phyloP scores from a whole-genome alignment of 176 grass and related monocot genomes.

The Oryza officinalis region DNA sequence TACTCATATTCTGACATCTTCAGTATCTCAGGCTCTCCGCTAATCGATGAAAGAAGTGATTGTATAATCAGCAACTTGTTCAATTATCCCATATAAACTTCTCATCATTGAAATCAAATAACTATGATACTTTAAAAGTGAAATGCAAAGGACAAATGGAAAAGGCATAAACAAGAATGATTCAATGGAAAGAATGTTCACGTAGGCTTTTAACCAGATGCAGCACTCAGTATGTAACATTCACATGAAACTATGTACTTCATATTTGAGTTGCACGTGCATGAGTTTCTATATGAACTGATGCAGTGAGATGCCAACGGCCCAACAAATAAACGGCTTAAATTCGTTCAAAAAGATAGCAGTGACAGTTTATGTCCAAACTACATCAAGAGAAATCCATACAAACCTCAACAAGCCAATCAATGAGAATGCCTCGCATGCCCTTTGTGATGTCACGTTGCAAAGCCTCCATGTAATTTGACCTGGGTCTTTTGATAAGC shows the following conservation, averaged over 20 bases:
- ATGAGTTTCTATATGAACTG: slow-evolving; percentile 11
- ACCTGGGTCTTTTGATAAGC: slow-evolving; percentile 52
- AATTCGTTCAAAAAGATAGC: not conserved
- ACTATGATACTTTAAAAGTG: not conserved
- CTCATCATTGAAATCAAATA: slow-evolving; percentile 19
- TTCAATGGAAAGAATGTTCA: not conserved
- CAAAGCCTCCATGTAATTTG: slow-evolving; percentile 52
- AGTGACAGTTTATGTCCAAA: slow-evolving; percentile 13
- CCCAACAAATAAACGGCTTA: not conserved
- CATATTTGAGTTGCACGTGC: too few relatives aligned
- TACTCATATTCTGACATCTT: not conserved
- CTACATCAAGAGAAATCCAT: slow-evolving; percentile 7
- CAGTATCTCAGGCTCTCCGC: slow-evolving; percentile 7
- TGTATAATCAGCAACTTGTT: slow-evolving; percentile 3
- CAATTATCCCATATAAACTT: slow-evolving; percentile 29
- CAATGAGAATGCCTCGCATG: slow-evolving; percentile 65
- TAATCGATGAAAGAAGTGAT: slow-evolving; percentile 16
- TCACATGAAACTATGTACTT: not conserved
- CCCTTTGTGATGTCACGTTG: slow-evolving; percentile 44
- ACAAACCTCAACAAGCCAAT: slow-evolving; percentile 81
- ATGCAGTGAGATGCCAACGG: not conserved
- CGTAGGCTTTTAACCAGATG: not conserved
- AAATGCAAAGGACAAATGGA: not conserved
- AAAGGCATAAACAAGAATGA: not conserved
- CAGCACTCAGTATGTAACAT: not conserved